These are phyloP conservation scores for Pyracantha coccinea DNA, from an alignment of 331 rosid species.

Conservation along the genomic window DNA sequence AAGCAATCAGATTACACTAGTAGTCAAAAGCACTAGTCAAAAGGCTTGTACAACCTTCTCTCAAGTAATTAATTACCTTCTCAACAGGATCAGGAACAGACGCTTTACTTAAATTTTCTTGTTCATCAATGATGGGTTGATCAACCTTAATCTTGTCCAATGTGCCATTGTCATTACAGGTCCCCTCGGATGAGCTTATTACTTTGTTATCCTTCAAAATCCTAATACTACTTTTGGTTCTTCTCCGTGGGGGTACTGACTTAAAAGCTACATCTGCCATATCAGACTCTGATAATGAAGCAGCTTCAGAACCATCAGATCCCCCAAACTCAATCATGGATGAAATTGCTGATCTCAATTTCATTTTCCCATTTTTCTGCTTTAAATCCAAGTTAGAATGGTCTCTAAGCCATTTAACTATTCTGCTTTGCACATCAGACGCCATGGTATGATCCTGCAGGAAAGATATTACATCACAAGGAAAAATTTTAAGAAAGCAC, in stretches of 20 bases:
- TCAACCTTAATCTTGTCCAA: constrained; percentile 30
- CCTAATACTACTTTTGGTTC: constrained; percentile 58
- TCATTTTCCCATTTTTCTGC: constrained; percentile 50
- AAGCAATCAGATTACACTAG: background rate
- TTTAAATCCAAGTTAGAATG: constrained; percentile 53
- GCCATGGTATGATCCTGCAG: constrained; percentile 54
- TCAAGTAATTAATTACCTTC: constrained; percentile 35
- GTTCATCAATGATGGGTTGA: constrained; percentile 32
- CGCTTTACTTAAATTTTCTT: constrained; percentile 27
- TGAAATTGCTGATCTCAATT: constrained; percentile 38
- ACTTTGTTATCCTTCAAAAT: constrained; percentile 57
- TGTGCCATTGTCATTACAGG: constrained; percentile 27
- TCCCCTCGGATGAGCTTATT: constrained; percentile 42
- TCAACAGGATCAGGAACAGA: constrained; percentile 31
- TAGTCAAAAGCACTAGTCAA: background rate
- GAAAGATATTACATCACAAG: constrained; percentile 4
- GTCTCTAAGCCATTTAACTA: constrained; percentile 70
- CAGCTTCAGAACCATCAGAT: constrained; percentile 37
- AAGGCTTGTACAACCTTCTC: background rate
- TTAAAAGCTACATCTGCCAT: constrained; percentile 57
- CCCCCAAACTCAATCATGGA: constrained; percentile 43
- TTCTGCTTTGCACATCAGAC: constrained; percentile 60
- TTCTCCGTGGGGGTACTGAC: constrained; percentile 74
- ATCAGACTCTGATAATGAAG: constrained; percentile 42
- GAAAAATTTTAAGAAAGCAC: background rate